A percentile compares a stretch with the other conserved stretches of the same genome.
phyloP scores from a whole-genome alignment of 768 basidiomycete species.

The Leucogyrophana mollusca region DNA sequence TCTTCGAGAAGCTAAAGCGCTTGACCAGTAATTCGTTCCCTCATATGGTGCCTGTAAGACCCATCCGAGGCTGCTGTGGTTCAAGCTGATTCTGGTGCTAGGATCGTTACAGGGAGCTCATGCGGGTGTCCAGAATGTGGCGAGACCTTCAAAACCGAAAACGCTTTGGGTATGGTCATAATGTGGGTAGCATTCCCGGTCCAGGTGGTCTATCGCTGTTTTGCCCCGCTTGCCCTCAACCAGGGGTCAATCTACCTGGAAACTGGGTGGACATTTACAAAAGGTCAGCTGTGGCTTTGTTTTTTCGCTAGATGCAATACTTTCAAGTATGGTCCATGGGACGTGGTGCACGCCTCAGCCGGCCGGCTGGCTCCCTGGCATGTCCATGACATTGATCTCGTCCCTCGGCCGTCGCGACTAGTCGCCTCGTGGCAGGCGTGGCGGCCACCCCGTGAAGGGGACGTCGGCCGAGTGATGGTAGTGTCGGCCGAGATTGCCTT shows the following conservation, averaged over 20 bases:
- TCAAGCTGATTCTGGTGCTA: constrained; percentile 3
- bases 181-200: neutral
- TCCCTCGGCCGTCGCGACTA: too few species aligned
- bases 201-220: constrained; percentile 16
- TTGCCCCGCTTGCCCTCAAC: constrained; percentile 28
- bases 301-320: too few species aligned
- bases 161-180: constrained; percentile 11
- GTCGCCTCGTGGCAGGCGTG: too few species aligned
- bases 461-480: too few species aligned
- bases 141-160: constrained; percentile 1
- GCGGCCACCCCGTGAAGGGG: too few species aligned
- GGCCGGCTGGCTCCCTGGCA: too few species aligned
- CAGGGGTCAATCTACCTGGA: constrained; percentile 20
- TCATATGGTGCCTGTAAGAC: neutral
- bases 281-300: constrained; percentile 6
- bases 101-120: constrained; percentile 12
- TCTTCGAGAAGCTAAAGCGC: constrained; percentile 7
- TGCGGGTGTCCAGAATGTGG: constrained; percentile 5
- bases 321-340: too few species aligned
- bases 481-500: too few species aligned
- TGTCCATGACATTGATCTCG: too few species aligned
- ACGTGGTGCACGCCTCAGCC: too few species aligned
- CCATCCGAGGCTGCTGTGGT: neutral
- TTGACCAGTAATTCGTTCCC: constrained; percentile 6
- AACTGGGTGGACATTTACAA: constrained; percentile 16